These are phyloP conservation scores for Ustilago loliicola DNA, from an alignment of 1,284 basidiomycete genomes.

Conservation along the genomic window DNA sequence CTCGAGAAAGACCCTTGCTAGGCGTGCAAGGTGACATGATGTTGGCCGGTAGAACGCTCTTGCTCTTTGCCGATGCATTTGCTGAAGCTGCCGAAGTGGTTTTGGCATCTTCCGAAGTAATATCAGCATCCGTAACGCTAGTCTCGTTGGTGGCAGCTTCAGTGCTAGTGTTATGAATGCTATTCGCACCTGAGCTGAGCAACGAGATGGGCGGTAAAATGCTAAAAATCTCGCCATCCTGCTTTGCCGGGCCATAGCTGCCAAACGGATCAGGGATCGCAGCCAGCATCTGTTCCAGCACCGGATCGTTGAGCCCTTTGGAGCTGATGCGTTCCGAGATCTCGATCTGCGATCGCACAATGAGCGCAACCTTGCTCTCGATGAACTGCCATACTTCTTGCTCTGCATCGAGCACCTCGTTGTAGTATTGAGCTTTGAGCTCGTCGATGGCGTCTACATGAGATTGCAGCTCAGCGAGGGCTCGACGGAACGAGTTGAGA, in stretches of 20 bases:
- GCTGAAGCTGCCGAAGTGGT: neutral
- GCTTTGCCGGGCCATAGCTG: slow-evolving; percentile 86
- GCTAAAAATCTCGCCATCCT: slow-evolving; percentile 91
- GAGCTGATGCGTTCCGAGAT: slow-evolving; percentile 79
- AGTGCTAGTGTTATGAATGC: slow-evolving; percentile 41
- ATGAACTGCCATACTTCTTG: slow-evolving; percentile 93
- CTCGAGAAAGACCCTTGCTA: slow-evolving; percentile 47
- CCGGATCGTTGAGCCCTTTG: slow-evolving; percentile 87
- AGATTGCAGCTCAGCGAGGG: slow-evolving; percentile 78
- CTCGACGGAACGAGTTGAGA: slow-evolving; percentile 61
- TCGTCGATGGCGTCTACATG: slow-evolving; percentile 90
- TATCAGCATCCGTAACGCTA: slow-evolving; percentile 30
- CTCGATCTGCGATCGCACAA: slow-evolving; percentile 65
- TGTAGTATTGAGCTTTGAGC: slow-evolving; percentile 83
- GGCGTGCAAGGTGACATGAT: slow-evolving; percentile 58
- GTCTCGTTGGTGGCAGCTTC: slow-evolving; percentile 42
- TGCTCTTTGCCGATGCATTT: neutral
- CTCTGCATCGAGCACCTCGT: slow-evolving; percentile 89
- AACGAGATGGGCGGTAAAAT: slow-evolving; percentile 73
- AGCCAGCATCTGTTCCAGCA: slow-evolving; percentile 89
- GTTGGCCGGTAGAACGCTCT: slow-evolving; percentile 35
- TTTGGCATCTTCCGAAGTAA: slow-evolving; percentile 12
- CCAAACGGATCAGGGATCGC: slow-evolving; percentile 92
- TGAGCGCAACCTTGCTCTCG: slow-evolving; percentile 73
- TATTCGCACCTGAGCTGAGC: slow-evolving; percentile 48